These are phyloP conservation scores for Geosmithia putterillii DNA, from an alignment of 2,329 filamentous ascomycete species.

Conservation along the genomic window DNA sequence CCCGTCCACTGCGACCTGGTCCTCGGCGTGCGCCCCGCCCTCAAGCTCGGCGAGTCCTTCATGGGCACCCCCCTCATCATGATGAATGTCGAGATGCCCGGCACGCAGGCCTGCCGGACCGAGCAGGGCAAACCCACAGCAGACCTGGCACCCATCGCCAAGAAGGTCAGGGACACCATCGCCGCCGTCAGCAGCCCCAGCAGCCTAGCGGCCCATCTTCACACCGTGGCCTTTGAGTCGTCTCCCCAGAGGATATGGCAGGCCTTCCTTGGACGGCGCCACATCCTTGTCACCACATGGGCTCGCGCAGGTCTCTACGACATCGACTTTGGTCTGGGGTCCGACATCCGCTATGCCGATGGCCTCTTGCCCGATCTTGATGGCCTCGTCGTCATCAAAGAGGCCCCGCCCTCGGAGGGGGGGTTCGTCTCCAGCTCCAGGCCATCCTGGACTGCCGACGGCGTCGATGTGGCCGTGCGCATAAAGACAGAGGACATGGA, in stretches of 20 bases:
- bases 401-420: constrained; percentile 5
- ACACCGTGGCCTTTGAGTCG: constrained; percentile 9
- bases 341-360: constrained; percentile 7
- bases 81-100: constrained; percentile 9
- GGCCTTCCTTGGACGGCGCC: constrained; percentile 10
- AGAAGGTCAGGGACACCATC: not conserved
- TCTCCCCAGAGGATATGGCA: constrained; percentile 14
- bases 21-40: constrained; percentile 7
- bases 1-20: constrained; percentile 10
- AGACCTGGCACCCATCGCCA: not conserved
- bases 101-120: not conserved
- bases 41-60: constrained; percentile 5
- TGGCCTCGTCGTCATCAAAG: constrained; percentile 11
- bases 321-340: constrained; percentile 11
- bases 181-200: constrained; percentile 2
- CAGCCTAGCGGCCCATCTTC: constrained; percentile 7
- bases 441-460: constrained; percentile 9
- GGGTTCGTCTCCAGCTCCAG: not conserved
- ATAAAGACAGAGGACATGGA: constrained; percentile 7
- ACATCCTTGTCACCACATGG: constrained; percentile 14
- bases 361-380: constrained; percentile 11
- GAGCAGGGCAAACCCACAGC: not conserved
- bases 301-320: constrained; percentile 11
- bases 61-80: constrained; percentile 11
- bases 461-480: constrained; percentile 10